Percentiles rank a stretch among this genome's conserved stretches.
phyloP scores from a whole-genome alignment of 73 alveolate species.

The Diophrys sp. region DNA sequence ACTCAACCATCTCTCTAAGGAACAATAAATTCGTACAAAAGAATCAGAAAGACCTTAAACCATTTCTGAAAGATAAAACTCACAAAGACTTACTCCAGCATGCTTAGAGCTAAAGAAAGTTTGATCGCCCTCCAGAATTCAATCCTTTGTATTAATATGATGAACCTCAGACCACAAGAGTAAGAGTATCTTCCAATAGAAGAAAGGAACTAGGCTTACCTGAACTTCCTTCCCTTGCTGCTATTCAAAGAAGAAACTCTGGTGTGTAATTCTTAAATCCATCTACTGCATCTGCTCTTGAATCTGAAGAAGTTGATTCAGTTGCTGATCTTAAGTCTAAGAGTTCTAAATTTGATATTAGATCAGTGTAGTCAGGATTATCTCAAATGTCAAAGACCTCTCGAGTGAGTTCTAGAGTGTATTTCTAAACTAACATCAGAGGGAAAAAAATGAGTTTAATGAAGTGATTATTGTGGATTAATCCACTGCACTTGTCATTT shows the following conservation, averaged over 20 bases:
- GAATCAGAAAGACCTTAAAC: too few species aligned
- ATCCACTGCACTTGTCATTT: too few species aligned
- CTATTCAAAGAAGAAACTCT: conserved; percentile 1
- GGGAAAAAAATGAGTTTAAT: too few species aligned
- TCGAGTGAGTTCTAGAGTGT: too few species aligned
- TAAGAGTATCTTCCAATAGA: neutral
- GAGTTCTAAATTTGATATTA: conserved; percentile 8
- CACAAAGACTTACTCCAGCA: too few species aligned
- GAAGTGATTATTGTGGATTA: too few species aligned
- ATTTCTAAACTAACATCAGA: too few species aligned
- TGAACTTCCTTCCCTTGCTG: neutral
- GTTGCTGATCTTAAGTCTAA: conserved; percentile 17
- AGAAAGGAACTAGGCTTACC: neutral
- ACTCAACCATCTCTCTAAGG: too few species aligned
- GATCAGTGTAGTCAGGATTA: conserved; percentile 8
- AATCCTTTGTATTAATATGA: neutral
- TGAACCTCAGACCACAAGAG: neutral
- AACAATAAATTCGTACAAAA: too few species aligned
- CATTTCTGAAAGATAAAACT: too few species aligned
- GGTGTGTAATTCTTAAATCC: conserved; percentile 6
- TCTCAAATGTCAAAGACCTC: neutral
- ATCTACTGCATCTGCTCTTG: conserved; percentile 8
- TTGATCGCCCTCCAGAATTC: neutral
- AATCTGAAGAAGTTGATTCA: conserved; percentile 24
- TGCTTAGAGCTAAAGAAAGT: too few species aligned